Conservation (phyloP, 129 eudicot species). For the Artemisia argyi region DNA sequence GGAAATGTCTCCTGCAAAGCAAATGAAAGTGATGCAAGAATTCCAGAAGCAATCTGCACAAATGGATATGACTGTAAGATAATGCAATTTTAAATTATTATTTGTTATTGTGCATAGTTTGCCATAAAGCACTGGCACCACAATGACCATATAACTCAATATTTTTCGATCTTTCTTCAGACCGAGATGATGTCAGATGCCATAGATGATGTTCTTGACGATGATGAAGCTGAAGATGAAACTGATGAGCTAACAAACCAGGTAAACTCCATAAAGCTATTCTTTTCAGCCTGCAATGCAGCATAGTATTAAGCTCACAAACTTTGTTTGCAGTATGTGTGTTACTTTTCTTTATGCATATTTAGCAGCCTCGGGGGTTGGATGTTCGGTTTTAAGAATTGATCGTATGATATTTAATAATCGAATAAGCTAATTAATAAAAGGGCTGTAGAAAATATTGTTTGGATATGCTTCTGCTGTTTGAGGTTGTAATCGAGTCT, state of each 20-base stretch:
- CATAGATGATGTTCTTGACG: conserved; percentile 90
- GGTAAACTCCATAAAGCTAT: conserved; percentile 36
- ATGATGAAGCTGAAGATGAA: conserved; percentile 98
- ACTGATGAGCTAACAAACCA: conserved; percentile 95
- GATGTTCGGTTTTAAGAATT: conserved; percentile 1
- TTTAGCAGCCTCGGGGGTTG: conserved; percentile 3
- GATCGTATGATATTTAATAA: not conserved
- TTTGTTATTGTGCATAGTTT: not conserved
- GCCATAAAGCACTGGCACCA: too few species aligned
- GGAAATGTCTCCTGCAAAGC: conserved; percentile 98
- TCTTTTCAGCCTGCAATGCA: conserved; percentile 16
- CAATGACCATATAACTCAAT: not conserved
- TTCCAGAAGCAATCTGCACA: conserved; percentile 98
- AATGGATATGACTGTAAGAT: conserved; percentile 99
- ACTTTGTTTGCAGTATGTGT: not conserved
- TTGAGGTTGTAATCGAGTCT: not conserved
- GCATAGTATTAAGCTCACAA: conserved; percentile 3
- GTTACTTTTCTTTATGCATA: not conserved
- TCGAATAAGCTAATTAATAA: not conserved
- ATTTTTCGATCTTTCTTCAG: conserved; percentile 39
- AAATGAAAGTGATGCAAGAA: conserved; percentile 81
- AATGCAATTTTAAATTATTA: not conserved
- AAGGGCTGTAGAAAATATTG: not conserved
- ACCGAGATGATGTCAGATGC: conserved; percentile 99
- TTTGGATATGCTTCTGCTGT: not conserved